Evolutionary conservation across 805 yeast genomes (phyloP), one percentile per base, ranked within the genome.

Genomic region (Candida golubevii): DNA sequence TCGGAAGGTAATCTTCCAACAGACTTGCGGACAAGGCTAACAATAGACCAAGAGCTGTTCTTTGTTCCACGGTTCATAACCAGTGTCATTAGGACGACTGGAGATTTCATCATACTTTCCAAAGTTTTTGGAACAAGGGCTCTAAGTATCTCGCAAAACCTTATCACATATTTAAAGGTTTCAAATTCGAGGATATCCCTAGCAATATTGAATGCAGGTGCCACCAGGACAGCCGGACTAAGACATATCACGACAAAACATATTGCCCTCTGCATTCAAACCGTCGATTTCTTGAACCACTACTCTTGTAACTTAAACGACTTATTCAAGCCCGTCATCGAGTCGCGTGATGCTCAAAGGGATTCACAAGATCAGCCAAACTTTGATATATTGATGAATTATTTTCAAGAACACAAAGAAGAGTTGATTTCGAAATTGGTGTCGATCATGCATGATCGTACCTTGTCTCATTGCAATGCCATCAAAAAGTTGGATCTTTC

Each of bases 191-290:
- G 80, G 47, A 66, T 78, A 6, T 74, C 78, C 4, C 78, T 78
- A 48, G 77, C 85, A 5, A 81, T 85, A 33, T 65, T 85, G 32
- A 84, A 82, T 36, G 88, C 90, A 1, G 87, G 85, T 35, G 91
- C 91, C 1, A 83, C 86, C 2, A 64, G 79, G 50, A 78, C 89
- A 0, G 86, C 91, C 0, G 88, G 87, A 0, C 66, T 85, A 40
- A 80, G 76, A 50, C 89, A 84, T 56, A 84, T 85, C 40, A 81
- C 87, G 4, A 83, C 88, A 1, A 81, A 80, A 51, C 87, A 85
- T 59, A 58, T 85, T 40, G 82, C 88, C 0, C 69, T 84, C 33
- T 78, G 85, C 32, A 78, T 83, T 5, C 88, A 85, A 55, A 69
- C 81, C n/a, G 66, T 85, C 28, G 79, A 79, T 44, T 70, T 69